Evolutionary conservation across 148 eudicot genomes (phyloP).

Genomic region (Nepenthes gracilis): DNA sequence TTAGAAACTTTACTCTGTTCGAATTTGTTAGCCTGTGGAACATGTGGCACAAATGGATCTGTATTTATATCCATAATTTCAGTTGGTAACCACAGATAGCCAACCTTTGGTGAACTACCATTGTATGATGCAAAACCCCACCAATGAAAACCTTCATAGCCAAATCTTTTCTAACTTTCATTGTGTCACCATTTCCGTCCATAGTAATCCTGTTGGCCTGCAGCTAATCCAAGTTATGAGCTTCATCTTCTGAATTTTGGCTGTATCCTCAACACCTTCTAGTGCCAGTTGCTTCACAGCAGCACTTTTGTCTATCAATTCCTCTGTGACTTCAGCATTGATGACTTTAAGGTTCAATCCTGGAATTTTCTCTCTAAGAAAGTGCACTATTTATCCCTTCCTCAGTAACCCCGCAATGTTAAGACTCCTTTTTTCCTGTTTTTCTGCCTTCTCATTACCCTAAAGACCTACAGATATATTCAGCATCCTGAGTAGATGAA

Average conservation of each 20-base stretch:
- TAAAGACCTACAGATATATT: conserved; percentile 42
- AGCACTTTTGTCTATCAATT: conserved; percentile 51
- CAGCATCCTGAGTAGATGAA: conserved; percentile 39
- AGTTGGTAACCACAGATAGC: conserved; percentile 61
- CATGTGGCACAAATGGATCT: conserved; percentile 75
- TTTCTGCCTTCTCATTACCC: conserved; percentile 46
- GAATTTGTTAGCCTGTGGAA: conserved; percentile 42
- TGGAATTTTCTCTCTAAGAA: conserved; percentile 93
- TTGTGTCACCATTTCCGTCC: conserved; percentile 37
- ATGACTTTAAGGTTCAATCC: conserved; percentile 71
- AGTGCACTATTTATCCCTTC: conserved; percentile 89
- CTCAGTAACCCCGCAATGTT: conserved; percentile 77
- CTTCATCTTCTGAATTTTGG: conserved; percentile 38
- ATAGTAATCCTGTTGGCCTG: conserved; percentile 23
- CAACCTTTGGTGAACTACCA: conserved; percentile 56
- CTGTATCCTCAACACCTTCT: conserved; percentile 35
- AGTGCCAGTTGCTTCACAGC: conserved; percentile 43
- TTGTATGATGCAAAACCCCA: conserved; percentile 74
- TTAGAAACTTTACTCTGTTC: conserved; percentile 39
- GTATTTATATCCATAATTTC: conserved; percentile 54
- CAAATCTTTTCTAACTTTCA: conserved; percentile 45
- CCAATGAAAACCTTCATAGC: conserved; percentile 80
- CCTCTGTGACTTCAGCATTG: conserved; percentile 42
- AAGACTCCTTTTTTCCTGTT: conserved; percentile 50
- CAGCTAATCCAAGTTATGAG: conserved; percentile 30